phyloP scores from a whole-genome alignment of 2,329 filamentous ascomycete genomes.

The Botryotinia narcissicola region DNA sequence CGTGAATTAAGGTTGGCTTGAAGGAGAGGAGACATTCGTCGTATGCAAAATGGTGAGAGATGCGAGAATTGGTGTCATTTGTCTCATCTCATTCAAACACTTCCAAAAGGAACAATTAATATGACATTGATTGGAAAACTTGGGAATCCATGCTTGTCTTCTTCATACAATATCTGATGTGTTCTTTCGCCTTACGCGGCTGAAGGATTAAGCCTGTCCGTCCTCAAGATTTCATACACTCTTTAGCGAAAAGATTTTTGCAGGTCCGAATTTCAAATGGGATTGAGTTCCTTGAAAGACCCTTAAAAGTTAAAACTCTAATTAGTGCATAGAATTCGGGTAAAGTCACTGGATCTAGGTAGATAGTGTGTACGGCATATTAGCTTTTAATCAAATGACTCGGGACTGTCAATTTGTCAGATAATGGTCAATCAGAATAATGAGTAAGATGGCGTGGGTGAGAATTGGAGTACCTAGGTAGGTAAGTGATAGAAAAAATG shows the following conservation, averaged over 20 bases:
- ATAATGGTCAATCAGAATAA: neutral
- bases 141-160: conserved; percentile 10
- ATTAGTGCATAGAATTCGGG: conserved; percentile 5
- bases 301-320: neutral
- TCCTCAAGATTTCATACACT: neutral
- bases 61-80: conserved; percentile 1
- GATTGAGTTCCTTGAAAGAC: neutral
- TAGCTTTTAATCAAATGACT: conserved; percentile 9
- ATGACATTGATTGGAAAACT: neutral
- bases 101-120: neutral
- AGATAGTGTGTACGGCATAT: neutral
- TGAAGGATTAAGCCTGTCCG: conserved; percentile 14
- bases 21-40: neutral
- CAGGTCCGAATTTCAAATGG: neutral
- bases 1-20: conserved; percentile 1
- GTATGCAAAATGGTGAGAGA: neutral
- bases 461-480: neutral
- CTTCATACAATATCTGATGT: neutral
- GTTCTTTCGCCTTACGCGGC: conserved; percentile 12
- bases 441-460: conserved; percentile 6
- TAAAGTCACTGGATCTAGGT: neutral
- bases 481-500: neutral
- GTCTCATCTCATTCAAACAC: neutral
- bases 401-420: conserved; percentile 1
- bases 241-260: neutral